A percentile compares a stretch with the other conserved stretches of the same genome.
Evolutionary conservation across 2,329 filamentous ascomycete genomes (phyloP).

Genomic region (Pseudocercospora musae): DNA sequence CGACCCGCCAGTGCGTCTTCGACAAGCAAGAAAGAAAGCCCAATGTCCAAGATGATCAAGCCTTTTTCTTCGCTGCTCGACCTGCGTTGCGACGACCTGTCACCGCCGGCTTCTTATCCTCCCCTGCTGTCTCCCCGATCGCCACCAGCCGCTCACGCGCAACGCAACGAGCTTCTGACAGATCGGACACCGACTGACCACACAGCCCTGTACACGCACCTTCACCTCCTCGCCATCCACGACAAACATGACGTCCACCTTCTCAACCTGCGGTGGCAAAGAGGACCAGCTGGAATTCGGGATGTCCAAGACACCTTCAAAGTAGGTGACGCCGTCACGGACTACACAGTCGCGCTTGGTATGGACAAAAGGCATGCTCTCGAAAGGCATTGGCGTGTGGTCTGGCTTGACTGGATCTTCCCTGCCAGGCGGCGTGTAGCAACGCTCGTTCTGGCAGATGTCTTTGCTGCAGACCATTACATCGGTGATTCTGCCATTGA

Average conservation of each 20-base stretch:
- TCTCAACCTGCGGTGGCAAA: neutral
- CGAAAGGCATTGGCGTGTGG: neutral
- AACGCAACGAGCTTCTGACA: neutral
- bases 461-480: neutral
- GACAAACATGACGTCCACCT: neutral
- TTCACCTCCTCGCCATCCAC: neutral
- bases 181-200: neutral
- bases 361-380: neutral
- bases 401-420: no score
- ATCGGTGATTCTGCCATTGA: neutral
- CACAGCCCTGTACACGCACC: neutral
- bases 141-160: neutral
- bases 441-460: neutral
- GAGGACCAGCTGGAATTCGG: neutral
- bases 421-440: neutral
- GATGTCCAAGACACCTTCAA: neutral
- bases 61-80: neutral
- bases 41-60: neutral
- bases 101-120: neutral
- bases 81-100: neutral
- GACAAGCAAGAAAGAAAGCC: neutral
- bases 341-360: neutral
- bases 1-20: no score
- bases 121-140: neutral
- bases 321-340: neutral